Evolutionary conservation across 352 stramenopile species (phyloP), one percentile per base, ranked within the genome.

Genomic region (Globisporangium parvum): DNA sequence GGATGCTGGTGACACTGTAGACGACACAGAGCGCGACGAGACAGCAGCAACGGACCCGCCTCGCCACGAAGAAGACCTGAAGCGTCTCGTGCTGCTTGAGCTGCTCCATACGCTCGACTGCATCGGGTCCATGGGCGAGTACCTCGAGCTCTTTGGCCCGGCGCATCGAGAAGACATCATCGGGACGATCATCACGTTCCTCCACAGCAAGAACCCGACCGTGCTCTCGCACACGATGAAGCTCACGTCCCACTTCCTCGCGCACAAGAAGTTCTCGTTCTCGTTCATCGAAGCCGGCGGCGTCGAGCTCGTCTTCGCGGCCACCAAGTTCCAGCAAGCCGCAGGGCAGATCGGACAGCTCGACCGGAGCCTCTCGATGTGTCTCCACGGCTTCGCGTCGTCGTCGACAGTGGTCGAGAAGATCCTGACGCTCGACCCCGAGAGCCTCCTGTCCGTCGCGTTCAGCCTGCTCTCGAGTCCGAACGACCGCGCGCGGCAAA

Each of bases 221-320:
- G 74, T 95, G 37, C 63, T 91, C 42, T 91, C 79, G 3, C 78
- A 91, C 44, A 85, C 70, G 31, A 88, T 95, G 78, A 92, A 87
- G 47, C 52, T 93, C 20, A 90, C 78, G 20, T 93, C 85, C 0
- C 85, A 95, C 63, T 93, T 93, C 59, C 72, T 93, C 15, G 82
- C 76, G 6, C 85, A 95, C 63, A 91, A 89, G 56, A 93, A 92
- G 57, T 95, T 95, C 49, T 73, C 73, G 0, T 82, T 93, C 46
- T 83, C 70, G 14, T 65, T 95, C 26, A 76, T 93, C 53, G 85
- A 95, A 52, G 63, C 70, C 11, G 85, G 82, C 1, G 85, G 85
- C 14, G 74, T 92, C 2, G 75, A 87, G 24, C 49, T 95, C 20
- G 71, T 93, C 18, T 88, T 93, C 39, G 64, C 68, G 3, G 72